phyloP scores from a whole-genome alignment of 2,329 filamentous ascomycete species.

The Cladosporium cucumerinum region DNA sequence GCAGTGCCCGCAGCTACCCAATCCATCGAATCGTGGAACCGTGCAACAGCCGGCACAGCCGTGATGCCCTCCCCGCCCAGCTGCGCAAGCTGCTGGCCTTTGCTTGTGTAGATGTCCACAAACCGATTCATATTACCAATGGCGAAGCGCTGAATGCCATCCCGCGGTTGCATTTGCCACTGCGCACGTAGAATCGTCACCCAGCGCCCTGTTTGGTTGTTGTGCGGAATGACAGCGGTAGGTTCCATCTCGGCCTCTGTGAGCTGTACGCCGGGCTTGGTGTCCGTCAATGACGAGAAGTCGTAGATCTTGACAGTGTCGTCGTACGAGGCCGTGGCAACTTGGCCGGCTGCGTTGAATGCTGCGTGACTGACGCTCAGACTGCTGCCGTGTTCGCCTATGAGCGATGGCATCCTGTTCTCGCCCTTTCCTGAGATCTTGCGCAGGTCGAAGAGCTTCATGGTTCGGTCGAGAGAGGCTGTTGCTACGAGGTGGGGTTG shows the following conservation, averaged over 20 bases:
- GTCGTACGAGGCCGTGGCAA: slow-evolving; percentile 92
- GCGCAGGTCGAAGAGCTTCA: slow-evolving; percentile 90
- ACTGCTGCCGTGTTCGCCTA: slow-evolving; percentile 78
- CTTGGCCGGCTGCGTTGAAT: slow-evolving; percentile 78
- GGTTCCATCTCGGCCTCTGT: slow-evolving; percentile 65
- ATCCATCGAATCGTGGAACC: slow-evolving; percentile 80
- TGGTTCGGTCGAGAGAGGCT: slow-evolving; percentile 79
- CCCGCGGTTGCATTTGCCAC: slow-evolving; percentile 78
- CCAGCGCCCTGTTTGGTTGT: slow-evolving; percentile 94
- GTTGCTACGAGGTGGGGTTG: slow-evolving; percentile 82
- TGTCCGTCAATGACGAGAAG: slow-evolving; percentile 63
- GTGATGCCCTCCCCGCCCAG: slow-evolving; percentile 86
- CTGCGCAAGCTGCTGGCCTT: slow-evolving; percentile 85
- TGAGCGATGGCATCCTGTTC: slow-evolving; percentile 59
- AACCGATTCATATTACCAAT: slow-evolving; percentile 93
- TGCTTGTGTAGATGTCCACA: slow-evolving; percentile 80
- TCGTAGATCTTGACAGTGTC: slow-evolving; percentile 93
- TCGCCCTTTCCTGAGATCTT: slow-evolving; percentile 67
- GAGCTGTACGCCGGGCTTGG: slow-evolving; percentile 74
- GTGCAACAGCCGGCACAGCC: slow-evolving; percentile 87
- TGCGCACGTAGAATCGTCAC: slow-evolving; percentile 83
- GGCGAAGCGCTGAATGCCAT: slow-evolving; percentile 79
- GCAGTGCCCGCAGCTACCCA: slow-evolving; percentile 93
- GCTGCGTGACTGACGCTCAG: slow-evolving; percentile 90
- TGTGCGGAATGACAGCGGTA: slow-evolving; percentile 68